Conservation (phyloP, 495 filamentous ascomycete species). For the Aspergillus panamensis region DNA sequence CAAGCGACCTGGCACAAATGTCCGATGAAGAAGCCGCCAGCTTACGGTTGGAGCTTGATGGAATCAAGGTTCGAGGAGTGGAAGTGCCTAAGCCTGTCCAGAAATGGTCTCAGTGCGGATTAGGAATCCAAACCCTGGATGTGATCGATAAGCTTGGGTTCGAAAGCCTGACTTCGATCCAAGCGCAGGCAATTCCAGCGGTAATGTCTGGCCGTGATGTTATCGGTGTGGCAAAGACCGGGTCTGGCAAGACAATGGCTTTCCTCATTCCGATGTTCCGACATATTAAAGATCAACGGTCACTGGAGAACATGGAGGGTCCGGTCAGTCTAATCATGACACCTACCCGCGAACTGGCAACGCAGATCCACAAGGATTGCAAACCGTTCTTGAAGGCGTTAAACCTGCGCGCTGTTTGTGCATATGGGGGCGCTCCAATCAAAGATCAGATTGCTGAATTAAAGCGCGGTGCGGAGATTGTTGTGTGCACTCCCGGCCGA, state of each 20-base stretch:
- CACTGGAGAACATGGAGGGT: conserved; percentile 79
- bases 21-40: conserved; percentile 80
- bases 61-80: conserved; percentile 85
- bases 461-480: conserved; percentile 91
- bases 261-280: conserved; percentile 95
- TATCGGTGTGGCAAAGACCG: conserved; percentile 95
- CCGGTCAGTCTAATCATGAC: conserved; percentile 88
- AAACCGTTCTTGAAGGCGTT: conserved; percentile 89
- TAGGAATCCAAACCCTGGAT: conserved; percentile 83
- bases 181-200: conserved; percentile 89
- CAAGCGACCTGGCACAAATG: conserved; percentile 77
- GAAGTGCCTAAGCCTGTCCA: conserved; percentile 89
- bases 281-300: conserved; percentile 91
- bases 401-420: conserved; percentile 87
- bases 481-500: conserved; percentile 94
- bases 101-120: conserved; percentile 94
- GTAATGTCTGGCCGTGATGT: conserved; percentile 97
- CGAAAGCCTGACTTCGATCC: conserved; percentile 86
- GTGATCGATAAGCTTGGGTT: conserved; percentile 81
- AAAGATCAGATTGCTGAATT: conserved; percentile 97
- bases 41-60: conserved; percentile 82
- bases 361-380: conserved; percentile 91
- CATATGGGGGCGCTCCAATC: conserved; percentile 93
- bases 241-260: conserved; percentile 97
- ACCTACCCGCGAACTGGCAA: conserved; percentile 90